Base-by-base conservation (phyloP, 768 basidiomycete species). In the Podaxis sp. region DNA sequence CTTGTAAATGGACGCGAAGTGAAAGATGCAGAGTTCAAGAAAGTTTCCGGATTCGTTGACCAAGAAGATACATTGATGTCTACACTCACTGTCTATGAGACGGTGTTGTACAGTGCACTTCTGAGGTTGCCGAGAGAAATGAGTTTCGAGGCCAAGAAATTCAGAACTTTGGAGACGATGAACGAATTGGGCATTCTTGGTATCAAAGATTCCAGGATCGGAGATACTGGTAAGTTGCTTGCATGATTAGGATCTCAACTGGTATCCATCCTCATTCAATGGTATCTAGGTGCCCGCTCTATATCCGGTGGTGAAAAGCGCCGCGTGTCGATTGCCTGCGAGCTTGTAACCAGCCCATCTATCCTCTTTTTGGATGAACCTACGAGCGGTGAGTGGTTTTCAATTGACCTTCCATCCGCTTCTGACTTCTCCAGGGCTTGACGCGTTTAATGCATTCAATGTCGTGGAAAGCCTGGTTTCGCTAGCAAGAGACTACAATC, bases 221-320 rank as follows among this genome's bases (percentile, higher is more conserved):
- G 97, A 1, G 90, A 91, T 46, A 86, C 86, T 55, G 91, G 93
- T 87, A 64, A 61, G 85, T 72, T n/a, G 5, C 52, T 38, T 18
- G 42, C 6, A 18, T 18, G 42, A 18, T n/a, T 48, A 1, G 38
- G 57, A 27, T 54, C 10, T 50, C 18, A 25, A 5, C 64, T 50
- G 48, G 1, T 10, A 48, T 54, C 7, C 13, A 42, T 16, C 10
- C 27, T 23, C 65, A 9, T 59, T 14, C 42, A 63, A 38, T 27
- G 52, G 46, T 50, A 13, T 32, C 32, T n/a, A 90, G 92, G 92
- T 32, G 85, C 83, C 61, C 83, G 97, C 10, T 93, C 92, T 11
- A 98, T 98, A 59, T 96, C 94, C 35, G 97, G 97, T 50, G 97
- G 97, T 14, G 97, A 99, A 78, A 98, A 98, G 75, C 84, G 97